These are phyloP conservation scores for Bretziella fagacearum DNA, from an alignment of 2,329 filamentous ascomycete species.

Conservation along the genomic window DNA sequence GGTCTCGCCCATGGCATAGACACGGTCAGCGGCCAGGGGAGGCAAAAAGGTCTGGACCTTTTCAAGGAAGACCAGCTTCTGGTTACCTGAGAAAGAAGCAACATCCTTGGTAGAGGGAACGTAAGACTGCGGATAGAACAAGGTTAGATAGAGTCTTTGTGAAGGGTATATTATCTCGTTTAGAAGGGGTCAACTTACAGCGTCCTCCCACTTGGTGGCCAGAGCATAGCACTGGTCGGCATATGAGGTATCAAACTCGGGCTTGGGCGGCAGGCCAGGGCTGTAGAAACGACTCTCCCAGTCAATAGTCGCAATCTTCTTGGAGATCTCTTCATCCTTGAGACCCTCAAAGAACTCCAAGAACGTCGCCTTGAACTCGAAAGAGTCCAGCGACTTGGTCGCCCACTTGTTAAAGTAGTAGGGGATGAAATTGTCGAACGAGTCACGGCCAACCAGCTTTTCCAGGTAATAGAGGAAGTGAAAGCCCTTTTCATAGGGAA, in stretches of 20 bases:
- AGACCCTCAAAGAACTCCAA: slow-evolving; percentile 61
- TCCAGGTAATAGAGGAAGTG: slow-evolving; percentile 87
- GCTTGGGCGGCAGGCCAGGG: slow-evolving; percentile 81
- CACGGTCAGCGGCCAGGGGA: slow-evolving; percentile 46
- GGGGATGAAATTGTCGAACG: slow-evolving; percentile 89
- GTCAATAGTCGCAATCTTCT: slow-evolving; percentile 56
- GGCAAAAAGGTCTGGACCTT: slow-evolving; percentile 50
- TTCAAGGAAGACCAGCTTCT: slow-evolving; percentile 82
- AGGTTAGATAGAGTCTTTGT: slow-evolving; percentile 2
- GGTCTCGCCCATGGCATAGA: slow-evolving; percentile 52
- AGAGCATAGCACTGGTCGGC: slow-evolving; percentile 74
- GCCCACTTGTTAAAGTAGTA: slow-evolving; percentile 83
- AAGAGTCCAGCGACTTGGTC: slow-evolving; percentile 76
- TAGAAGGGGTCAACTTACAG: slow-evolving; percentile 27
- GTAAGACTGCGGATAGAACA: slow-evolving; percentile 30
- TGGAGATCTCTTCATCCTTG: slow-evolving; percentile 43
- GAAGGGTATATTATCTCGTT: slow-evolving; percentile 10
- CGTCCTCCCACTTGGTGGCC: slow-evolving; percentile 61
- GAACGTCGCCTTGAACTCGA: slow-evolving; percentile 81
- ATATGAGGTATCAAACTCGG: slow-evolving; percentile 73
- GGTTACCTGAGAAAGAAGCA: slow-evolving; percentile 61
- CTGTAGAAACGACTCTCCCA: slow-evolving; percentile 83
- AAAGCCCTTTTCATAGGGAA: slow-evolving; percentile 95
- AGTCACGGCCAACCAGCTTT: slow-evolving; percentile 62
- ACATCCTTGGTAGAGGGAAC: slow-evolving; percentile 53